Conservation (phyloP, 805 yeast genomes). For the Spencermartinsiella europaea region DNA sequence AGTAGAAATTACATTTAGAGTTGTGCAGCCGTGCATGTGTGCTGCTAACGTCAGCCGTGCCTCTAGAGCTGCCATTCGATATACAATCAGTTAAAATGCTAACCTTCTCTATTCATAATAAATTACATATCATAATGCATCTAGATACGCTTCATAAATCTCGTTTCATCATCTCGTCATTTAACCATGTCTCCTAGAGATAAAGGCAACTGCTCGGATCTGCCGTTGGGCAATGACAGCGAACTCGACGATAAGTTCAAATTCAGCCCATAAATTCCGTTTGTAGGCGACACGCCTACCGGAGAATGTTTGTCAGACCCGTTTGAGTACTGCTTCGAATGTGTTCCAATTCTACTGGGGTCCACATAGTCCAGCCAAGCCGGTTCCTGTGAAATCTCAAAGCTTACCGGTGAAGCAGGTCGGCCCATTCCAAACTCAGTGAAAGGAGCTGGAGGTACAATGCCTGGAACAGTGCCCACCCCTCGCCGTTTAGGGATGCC, state of each 20-base stretch:
- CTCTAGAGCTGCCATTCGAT: background rate
- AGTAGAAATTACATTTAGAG: no score
- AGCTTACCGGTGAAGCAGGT: slow-evolving; percentile 19
- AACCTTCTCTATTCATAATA: slow-evolving; percentile 1
- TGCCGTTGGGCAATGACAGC: slow-evolving; percentile 16
- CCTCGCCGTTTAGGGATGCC: slow-evolving; percentile 13
- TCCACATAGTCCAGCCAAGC: slow-evolving; percentile 24
- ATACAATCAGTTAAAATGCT: background rate
- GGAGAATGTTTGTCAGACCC: background rate
- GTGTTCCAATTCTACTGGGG: slow-evolving; percentile 1
- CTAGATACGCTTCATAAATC: no score
- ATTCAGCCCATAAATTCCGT: slow-evolving; percentile 1
- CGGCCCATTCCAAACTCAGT: slow-evolving; percentile 1
- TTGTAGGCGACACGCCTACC: background rate
- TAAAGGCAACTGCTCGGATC: slow-evolving; percentile 18
- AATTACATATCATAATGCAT: background rate
- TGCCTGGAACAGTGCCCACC: slow-evolving; percentile 15
- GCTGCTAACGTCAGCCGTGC: no score
- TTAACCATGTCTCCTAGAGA: slow-evolving; percentile 2
- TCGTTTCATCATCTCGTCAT: background rate
- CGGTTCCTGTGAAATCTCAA: slow-evolving; percentile 24
- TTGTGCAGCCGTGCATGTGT: no score
- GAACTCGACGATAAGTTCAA: slow-evolving; percentile 4
- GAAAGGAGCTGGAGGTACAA: slow-evolving; percentile 12
- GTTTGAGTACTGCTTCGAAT: slow-evolving; percentile 1